These are phyloP conservation scores for Magnolia changhungtana DNA, from an alignment of 164 flowering plant species.

Conservation along the genomic window DNA sequence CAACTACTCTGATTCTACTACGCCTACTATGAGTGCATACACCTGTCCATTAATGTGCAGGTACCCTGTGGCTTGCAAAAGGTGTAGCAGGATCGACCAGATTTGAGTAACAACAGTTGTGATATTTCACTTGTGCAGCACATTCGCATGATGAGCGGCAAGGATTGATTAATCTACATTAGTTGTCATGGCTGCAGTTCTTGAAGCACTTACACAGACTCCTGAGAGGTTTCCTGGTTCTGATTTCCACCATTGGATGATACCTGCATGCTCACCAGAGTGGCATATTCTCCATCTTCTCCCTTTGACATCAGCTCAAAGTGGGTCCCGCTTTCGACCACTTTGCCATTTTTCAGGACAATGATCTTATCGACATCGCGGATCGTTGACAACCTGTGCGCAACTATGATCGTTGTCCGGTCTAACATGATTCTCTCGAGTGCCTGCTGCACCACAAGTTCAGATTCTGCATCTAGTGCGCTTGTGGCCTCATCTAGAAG, in stretches of 20 bases:
- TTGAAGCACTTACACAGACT: constrained; percentile 4
- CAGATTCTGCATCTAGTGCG: constrained; percentile 56
- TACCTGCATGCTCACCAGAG: constrained; percentile 52
- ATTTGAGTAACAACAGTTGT: no score
- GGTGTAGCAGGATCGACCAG: no score
- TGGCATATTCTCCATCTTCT: constrained; percentile 51
- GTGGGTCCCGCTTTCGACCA: constrained; percentile 66
- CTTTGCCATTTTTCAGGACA: constrained; percentile 53
- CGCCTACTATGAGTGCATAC: no score
- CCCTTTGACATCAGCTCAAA: constrained; percentile 40
- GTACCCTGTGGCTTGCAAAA: no score
- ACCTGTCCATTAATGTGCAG: no score
- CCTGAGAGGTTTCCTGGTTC: constrained; percentile 12
- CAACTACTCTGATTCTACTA: no score
- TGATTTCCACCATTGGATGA: constrained; percentile 17
- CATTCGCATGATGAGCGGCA: no score
- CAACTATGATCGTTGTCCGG: constrained; percentile 44
- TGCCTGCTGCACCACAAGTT: constrained; percentile 49
- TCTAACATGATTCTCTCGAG: constrained; percentile 43
- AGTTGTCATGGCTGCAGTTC: not conserved
- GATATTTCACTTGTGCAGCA: no score
- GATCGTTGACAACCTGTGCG: constrained; percentile 45
- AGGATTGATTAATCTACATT: no score
- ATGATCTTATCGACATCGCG: constrained; percentile 40
- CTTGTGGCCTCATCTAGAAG: constrained; percentile 49